Percentiles rank a stretch among this genome's conserved stretches.
Conservation (phyloP, 1,284 basidiomycete species). For the Neotropicomus parvogracilis region DNA sequence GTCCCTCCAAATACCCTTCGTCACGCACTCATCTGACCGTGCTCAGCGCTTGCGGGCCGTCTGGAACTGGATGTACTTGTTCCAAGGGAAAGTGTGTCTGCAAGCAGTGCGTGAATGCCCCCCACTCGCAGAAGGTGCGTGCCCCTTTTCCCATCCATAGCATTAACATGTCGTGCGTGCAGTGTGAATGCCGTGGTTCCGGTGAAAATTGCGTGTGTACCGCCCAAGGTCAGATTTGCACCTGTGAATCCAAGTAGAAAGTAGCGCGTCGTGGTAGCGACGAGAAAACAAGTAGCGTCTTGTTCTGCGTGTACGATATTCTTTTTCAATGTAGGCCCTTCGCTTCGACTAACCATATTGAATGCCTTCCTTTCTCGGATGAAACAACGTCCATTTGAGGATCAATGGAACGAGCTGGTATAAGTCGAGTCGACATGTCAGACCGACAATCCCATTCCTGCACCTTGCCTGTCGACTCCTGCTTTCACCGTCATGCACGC, state of each 20-base stretch:
- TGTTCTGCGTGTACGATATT: slow-evolving; percentile 9
- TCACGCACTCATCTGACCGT: too few species aligned
- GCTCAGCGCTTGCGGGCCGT: slow-evolving; percentile 20
- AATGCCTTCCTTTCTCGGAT: slow-evolving; percentile 26
- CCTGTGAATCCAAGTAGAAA: slow-evolving; percentile 21
- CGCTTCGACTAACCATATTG: too few species aligned
- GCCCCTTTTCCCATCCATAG: too few species aligned
- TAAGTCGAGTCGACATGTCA: slow-evolving; percentile 7
- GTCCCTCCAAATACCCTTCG: too few species aligned
- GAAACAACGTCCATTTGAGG: slow-evolving; percentile 13
- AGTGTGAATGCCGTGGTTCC: slow-evolving; percentile 26
- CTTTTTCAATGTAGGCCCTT: too few species aligned
- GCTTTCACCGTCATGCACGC: slow-evolving; percentile 20
- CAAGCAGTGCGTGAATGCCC: slow-evolving; percentile 17
- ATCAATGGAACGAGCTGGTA: slow-evolving; percentile 7
- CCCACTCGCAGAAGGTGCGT: slow-evolving; percentile 25
- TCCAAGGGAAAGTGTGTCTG: slow-evolving; percentile 21
- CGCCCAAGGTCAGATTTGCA: slow-evolving; percentile 10
- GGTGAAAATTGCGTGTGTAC: slow-evolving; percentile 20
- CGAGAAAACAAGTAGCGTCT: slow-evolving; percentile 14
- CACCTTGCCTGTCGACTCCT: neutral
- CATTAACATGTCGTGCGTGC: neutral
- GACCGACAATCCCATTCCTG: too few species aligned
- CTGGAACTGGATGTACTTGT: slow-evolving; percentile 22
- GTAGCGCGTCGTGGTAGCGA: neutral